Percentiles rank a stretch among this genome's conserved stretches.
Conservation (phyloP, 768 basidiomycete genomes). For the Punctularia strigosozonata region DNA sequence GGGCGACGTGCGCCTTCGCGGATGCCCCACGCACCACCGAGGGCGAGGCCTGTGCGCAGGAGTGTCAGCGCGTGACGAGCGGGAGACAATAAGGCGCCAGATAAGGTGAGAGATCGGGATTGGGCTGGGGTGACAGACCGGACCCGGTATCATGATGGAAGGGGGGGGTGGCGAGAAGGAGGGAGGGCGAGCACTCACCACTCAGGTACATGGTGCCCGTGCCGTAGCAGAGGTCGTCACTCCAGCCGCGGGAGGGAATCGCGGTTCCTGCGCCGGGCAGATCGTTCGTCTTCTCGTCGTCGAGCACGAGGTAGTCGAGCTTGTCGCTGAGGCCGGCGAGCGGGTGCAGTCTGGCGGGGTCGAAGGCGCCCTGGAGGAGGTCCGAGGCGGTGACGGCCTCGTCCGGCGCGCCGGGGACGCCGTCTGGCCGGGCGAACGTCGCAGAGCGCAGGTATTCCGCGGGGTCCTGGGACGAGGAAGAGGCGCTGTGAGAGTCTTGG, state of each 20-base stretch:
- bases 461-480: conserved; percentile 33
- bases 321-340: conserved; percentile 86
- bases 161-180: conserved; percentile 25
- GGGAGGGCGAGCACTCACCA: conserved; percentile 59
- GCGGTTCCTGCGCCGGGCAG: conserved; percentile 86
- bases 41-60: conserved; percentile 70
- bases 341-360: conserved; percentile 89
- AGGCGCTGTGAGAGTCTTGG: conserved; percentile 11
- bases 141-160: conserved; percentile 8
- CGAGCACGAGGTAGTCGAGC: conserved; percentile 89
- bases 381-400: conserved; percentile 73
- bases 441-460: conserved; percentile 34
- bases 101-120: conserved; percentile 58
- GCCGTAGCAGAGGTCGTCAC: conserved; percentile 98
- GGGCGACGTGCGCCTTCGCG: conserved; percentile 87
- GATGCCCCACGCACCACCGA: conserved; percentile 93
- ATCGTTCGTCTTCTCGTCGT: conserved; percentile 91
- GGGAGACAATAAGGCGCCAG: conserved; percentile 65
- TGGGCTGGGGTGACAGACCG: too few relatives aligned
- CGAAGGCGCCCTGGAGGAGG: conserved; percentile 78
- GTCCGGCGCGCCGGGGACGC: conserved; percentile 28
- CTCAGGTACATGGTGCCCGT: conserved; percentile 98
- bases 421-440: conserved; percentile 33
- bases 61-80: conserved; percentile 65
- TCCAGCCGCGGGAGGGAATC: conserved; percentile 93